These are phyloP conservation scores for Suillus americanus DNA, from an alignment of 768 basidiomycete species.

Conservation along the genomic window DNA sequence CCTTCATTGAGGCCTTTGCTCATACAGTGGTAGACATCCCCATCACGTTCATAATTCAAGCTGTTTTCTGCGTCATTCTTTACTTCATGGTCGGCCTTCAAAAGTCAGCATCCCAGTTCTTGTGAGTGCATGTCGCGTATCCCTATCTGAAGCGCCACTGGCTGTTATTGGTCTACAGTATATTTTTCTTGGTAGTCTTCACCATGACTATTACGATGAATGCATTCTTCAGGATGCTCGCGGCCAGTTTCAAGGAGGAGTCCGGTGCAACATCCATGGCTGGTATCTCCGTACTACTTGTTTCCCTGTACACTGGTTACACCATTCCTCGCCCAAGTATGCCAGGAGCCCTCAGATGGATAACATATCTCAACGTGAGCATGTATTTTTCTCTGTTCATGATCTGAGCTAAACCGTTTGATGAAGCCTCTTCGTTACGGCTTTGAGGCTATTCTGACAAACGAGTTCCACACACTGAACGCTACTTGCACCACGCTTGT, in stretches of 20 bases:
- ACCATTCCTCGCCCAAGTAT: conserved; percentile 25
- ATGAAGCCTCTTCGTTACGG: conserved; percentile 34
- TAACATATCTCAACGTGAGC: conserved; percentile 20
- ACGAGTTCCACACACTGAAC: conserved; percentile 45
- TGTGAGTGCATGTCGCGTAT: conserved; percentile 18
- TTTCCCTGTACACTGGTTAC: conserved; percentile 45
- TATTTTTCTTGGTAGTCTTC: conserved; percentile 53
- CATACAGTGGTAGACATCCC: conserved; percentile 47
- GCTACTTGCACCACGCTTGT: conserved; percentile 36
- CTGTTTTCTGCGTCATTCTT: conserved; percentile 11
- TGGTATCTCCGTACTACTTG: conserved; percentile 34
- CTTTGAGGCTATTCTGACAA: conserved; percentile 37
- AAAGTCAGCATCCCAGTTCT: conserved; percentile 16
- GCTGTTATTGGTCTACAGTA: conserved; percentile 47
- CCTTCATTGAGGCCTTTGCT: conserved; percentile 46
- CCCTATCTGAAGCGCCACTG: conserved; percentile 37
- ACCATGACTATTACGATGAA: conserved; percentile 64
- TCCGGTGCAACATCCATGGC: conserved; percentile 45
- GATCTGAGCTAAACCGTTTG: conserved; percentile 18
- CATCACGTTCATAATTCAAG: conserved; percentile 28
- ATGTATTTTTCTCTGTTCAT: conserved; percentile 37
- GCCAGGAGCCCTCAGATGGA: conserved; percentile 16
- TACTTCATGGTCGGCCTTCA: conserved; percentile 24
- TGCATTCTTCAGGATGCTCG: conserved; percentile 68
- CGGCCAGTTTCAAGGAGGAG: conserved; percentile 52